These are phyloP conservation scores for Puccinellia tenuiflora DNA, from an alignment of 176 grass and related monocot genomes.

Conservation along the genomic window DNA sequence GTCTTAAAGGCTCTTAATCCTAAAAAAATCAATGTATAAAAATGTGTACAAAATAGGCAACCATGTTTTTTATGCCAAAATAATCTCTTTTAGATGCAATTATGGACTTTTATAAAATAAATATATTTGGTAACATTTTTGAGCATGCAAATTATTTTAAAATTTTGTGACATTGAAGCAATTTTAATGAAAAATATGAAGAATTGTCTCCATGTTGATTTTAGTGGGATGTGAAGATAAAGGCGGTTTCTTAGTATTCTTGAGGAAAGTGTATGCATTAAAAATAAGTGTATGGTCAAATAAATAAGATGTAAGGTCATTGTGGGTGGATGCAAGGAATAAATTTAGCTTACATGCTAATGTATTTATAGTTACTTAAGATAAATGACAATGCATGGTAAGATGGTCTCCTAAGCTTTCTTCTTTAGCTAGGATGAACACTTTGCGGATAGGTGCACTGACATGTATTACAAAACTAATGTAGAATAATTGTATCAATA, in stretches of 20 bases:
- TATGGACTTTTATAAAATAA: neutral
- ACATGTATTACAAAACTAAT: neutral
- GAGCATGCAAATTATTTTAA: neutral
- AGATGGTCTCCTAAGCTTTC: neutral
- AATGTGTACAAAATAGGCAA: neutral
- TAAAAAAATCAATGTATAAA: neutral
- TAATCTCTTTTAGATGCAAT: neutral
- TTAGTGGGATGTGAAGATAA: neutral
- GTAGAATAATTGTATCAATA: neutral
- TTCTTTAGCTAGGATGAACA: neutral
- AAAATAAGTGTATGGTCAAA: neutral
- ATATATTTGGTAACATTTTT: neutral
- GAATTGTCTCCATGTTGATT: neutral
- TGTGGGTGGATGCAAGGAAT: neutral
- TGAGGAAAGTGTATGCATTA: neutral
- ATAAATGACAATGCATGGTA: neutral
- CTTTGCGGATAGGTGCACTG: neutral
- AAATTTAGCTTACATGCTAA: neutral
- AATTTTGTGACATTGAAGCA: no score
- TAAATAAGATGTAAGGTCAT: neutral
- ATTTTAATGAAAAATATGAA: neutral
- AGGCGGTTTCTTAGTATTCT: neutral
- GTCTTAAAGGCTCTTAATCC: neutral
- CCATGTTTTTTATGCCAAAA: neutral
- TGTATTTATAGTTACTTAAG: neutral